Base-by-base conservation (phyloP, 257 asterid genomes). In the Rehmannia glutinosa region DNA sequence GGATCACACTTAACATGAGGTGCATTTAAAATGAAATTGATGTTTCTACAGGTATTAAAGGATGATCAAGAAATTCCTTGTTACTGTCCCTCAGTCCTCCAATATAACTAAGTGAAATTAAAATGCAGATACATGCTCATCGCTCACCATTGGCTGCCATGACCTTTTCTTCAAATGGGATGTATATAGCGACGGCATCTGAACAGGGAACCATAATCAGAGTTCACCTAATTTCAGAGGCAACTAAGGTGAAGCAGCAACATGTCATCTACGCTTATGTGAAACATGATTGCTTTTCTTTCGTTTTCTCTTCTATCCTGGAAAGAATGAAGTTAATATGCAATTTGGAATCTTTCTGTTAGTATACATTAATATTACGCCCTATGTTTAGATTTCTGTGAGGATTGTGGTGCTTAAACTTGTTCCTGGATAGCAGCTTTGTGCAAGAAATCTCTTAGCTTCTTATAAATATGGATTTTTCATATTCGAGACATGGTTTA, bases 171-270 rank as follows among this genome's bases (percentile, higher is more conserved):
- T 92, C 89, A 57, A 85, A 84, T 59, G 98, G 96, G 55, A 85
- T 62, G 85, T 84, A 89, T 71, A 79, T 92, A 50, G 97, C 98
- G 8, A 90, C 96, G 0, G 95, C 98, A 54, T 92, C 97, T 46
- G 98, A 90, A 76, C 97, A 87, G 62, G 97, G 98, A 68, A 92
- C 98, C 69, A 84, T 92, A 58, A 79, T 92, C 78, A 85, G 97
- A 81, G 88, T 92, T 81, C 96, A 92, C 77, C 90, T 86, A 33
- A 81, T 92, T 71, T 87, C 96, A 27, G 92, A 87, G 41, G 96
- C 95, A 62, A 81, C 97, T 56, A 84, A 92, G 98, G 98, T 92
- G 75, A 83, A 70, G 46, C 54, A 59, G 21, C 62, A 30, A 35
- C 64, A 60, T 19, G 8, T 62, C 49, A 52, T 41, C 17, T 55